Evolutionary conservation across 495 filamentous ascomycete species (phyloP), one percentile per base, ranked within the genome.

Genomic region (Collariella sp.): DNA sequence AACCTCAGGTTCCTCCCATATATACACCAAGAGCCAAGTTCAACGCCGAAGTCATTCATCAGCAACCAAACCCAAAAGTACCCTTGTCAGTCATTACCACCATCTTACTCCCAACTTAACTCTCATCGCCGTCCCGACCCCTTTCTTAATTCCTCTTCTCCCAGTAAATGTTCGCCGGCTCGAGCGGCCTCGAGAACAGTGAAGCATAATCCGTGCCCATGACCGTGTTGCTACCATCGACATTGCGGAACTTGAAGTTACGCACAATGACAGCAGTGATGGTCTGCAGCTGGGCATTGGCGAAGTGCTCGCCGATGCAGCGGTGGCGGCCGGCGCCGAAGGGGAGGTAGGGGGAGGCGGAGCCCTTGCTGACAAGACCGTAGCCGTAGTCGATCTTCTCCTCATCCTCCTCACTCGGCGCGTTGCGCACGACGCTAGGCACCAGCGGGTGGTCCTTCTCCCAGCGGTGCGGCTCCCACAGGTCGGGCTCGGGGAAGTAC

Each of bases 231-330:
- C 75, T 78, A 10, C 84, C 87, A 52, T 87, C 79, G 6, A 83
- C 67, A 56, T 87, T 94, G 54, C 72, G 75, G 42, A 96, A 78
- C 68, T 82, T 84, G 70, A 96, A 85, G 34, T 80, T 60, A 35
- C 91, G 76, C 43, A 95, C 84, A 45, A 91, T 74, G 29, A 80
- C 84, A n/a, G 85, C 87, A 45, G 85, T 72, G 60, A 98, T 95
- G 11, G 87, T 88, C 54, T 82, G 81, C 42, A 98, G 75, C 69
- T 98, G 91, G 56, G 96, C 76, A 66, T 94, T 95, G 51, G 93
- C 93, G 66, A 96, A 98, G 63, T 96, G 89, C 73, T 96, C 93
- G 43, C 93, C 93, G 63, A 98, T 96, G 68, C 93, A 98, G 10
- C 93, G 73, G 70, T 98, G 93, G 48, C 93, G 76, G 5, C 93